Evolutionary conservation across 2,329 filamentous ascomycete species (phyloP), one percentile per base, ranked within the genome.

Genomic region (Microdochium nivale): DNA sequence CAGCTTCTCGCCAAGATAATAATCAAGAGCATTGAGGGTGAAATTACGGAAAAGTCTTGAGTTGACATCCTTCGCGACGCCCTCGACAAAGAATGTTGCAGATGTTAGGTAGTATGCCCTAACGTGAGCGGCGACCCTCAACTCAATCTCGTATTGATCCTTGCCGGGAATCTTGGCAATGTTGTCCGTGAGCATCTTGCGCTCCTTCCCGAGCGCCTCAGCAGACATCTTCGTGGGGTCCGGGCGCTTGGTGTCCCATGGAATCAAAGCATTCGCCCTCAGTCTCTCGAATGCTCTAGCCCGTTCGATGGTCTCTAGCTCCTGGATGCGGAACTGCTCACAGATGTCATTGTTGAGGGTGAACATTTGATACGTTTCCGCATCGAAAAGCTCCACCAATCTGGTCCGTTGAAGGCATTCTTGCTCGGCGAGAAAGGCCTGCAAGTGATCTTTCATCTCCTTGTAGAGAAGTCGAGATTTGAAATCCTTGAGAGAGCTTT

Each of bases 61-160:
- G 37, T 65, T 66, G 9, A 67, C 60, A 30, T 59, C 60, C 57
- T 66, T 62, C 0, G 64, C 61, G 0, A 78, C 59, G 0, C 62
- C 62, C 25, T 90, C 86, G 1, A 81, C 73, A 58, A 89, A 86
- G 1, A 86, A 77, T 32, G 75, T 68, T 0, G 81, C 78, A 0
- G 87, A 85, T 3, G 85, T 77, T 47, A 80, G 74, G 60, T 90
- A 90, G 63, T 90, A 90, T 0, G 79, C 84, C 0, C 84, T 72
- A 46, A 88, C 75, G 3, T 81, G 81, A 0, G 82, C 75, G 0
- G 86, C 78, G 0, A 86, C 79, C 9, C 76, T 71, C 1, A 90
- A 65, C 60, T 89, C 86, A 0, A 69, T 65, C 1, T 71, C 62
- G 57, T 81, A 89, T 0, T 73, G 70, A 58, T 90, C 86, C 0